phyloP scores from a whole-genome alignment of 768 basidiomycete species.

The Multifurca ochricompacta region DNA sequence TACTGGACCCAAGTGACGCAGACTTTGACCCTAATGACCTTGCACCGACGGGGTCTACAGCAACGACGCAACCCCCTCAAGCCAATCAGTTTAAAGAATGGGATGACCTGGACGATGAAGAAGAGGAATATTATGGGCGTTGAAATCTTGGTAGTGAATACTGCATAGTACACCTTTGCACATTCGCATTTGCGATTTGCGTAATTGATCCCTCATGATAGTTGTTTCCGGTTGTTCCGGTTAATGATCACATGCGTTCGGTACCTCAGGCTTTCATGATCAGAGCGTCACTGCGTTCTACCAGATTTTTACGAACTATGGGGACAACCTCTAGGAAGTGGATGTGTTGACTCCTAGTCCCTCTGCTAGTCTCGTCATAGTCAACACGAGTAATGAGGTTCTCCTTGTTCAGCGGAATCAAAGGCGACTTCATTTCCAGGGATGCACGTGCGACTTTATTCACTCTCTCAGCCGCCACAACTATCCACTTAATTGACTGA shows the following conservation, averaged over 20 bases:
- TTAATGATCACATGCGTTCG: neutral
- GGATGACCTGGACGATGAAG: constrained; percentile 14
- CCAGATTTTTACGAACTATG: neutral
- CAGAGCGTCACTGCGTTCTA: neutral
- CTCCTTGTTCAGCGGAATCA: constrained; percentile 62
- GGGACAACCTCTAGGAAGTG: constrained; percentile 1
- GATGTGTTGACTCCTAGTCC: constrained; percentile 37
- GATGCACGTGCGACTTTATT: constrained; percentile 44
- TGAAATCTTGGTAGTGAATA: neutral
- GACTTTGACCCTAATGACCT: constrained; percentile 19
- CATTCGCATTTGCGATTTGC: neutral
- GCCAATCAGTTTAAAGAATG: constrained; percentile 1
- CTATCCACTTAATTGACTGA: neutral
- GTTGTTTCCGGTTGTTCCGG: neutral
- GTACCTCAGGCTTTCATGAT: neutral
- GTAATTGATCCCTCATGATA: too few species aligned
- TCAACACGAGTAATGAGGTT: constrained; percentile 60
- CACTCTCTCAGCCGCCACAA: neutral
- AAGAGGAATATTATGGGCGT: constrained; percentile 8
- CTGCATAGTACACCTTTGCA: neutral
- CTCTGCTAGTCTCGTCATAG: constrained; percentile 60
- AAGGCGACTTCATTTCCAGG: constrained; percentile 57
- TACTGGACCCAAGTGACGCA: neutral
- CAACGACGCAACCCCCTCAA: neutral
- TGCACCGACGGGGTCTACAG: neutral